Conservation (phyloP, 2,329 filamentous ascomycete species). For the Aspergillus brasiliensis region DNA sequence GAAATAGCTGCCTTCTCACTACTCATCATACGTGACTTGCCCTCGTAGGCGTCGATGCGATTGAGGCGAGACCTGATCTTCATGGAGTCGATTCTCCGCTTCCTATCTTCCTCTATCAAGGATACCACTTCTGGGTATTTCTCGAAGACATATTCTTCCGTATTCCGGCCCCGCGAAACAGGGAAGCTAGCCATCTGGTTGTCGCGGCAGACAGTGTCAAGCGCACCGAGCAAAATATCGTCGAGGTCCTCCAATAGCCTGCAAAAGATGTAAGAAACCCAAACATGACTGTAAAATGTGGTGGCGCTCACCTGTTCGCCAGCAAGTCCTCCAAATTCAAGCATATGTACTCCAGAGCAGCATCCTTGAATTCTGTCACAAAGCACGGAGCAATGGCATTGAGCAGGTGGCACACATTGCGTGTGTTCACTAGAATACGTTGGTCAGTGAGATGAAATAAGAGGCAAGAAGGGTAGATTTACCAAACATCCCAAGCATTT, state of each 20-base stretch:
- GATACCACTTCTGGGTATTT: slow-evolving; percentile 49
- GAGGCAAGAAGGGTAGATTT: slow-evolving; percentile 27
- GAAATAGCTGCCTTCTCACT: slow-evolving; percentile 63
- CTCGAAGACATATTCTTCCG: slow-evolving; percentile 56
- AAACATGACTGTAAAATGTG: background rate
- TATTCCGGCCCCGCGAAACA: slow-evolving; percentile 73
- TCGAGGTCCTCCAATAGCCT: slow-evolving; percentile 82
- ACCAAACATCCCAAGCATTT: slow-evolving; percentile 76
- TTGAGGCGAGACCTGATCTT: slow-evolving; percentile 64
- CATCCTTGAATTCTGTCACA: slow-evolving; percentile 82
- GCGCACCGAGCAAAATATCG: slow-evolving; percentile 74
- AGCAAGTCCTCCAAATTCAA: slow-evolving; percentile 89
- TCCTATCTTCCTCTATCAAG: slow-evolving; percentile 48
- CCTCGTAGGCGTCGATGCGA: slow-evolving; percentile 68
- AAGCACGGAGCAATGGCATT: slow-evolving; percentile 85
- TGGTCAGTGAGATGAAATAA: slow-evolving; percentile 19
- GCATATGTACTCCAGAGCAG: slow-evolving; percentile 86
- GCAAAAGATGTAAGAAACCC: slow-evolving; percentile 18
- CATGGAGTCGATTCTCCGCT: slow-evolving; percentile 74
- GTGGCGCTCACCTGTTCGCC: slow-evolving; percentile 67
- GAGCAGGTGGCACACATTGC: slow-evolving; percentile 82
- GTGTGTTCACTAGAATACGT: slow-evolving; percentile 63
- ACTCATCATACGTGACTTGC: slow-evolving; percentile 62
- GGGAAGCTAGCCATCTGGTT: slow-evolving; percentile 81
- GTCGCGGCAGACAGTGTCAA: slow-evolving; percentile 76